Evolutionary conservation across 2,329 filamentous ascomycete species (phyloP).

Genomic region (Diaporthe capsici): DNA sequence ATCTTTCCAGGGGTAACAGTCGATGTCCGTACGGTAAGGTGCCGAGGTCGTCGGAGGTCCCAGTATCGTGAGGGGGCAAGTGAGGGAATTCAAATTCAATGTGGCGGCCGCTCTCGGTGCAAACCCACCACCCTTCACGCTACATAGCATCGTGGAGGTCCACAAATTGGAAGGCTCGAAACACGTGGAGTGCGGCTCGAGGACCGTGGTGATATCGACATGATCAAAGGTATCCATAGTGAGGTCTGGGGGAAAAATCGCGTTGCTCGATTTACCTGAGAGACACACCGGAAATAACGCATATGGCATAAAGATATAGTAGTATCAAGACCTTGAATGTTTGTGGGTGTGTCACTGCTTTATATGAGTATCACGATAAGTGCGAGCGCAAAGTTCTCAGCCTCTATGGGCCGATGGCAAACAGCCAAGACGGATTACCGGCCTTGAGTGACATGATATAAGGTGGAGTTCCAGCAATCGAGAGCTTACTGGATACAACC

Average conservation of each 20-base stretch:
- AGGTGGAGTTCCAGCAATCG: not conserved
- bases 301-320: not conserved
- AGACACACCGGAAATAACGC: too few relatives aligned
- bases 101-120: not conserved
- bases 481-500: not conserved
- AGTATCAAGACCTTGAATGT: not conserved
- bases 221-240: not conserved
- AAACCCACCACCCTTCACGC: not conserved
- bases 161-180: not conserved
- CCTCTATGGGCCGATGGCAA: not conserved
- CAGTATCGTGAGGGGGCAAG: not conserved
- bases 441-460: conserved; percentile 26
- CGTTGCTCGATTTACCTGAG: not conserved
- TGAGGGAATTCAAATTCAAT: not conserved
- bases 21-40: not conserved
- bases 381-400: not conserved
- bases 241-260: not conserved
- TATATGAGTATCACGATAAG: not conserved
- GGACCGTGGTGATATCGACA: not conserved
- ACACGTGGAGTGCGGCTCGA: not conserved
- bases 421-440: conserved; percentile 18
- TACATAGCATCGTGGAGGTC: not conserved
- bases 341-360: not conserved
- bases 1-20: not conserved
- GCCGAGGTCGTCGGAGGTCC: not conserved